phyloP scores from a whole-genome alignment of 345 rosid species.

The Psidium friedrichsthalianum region DNA sequence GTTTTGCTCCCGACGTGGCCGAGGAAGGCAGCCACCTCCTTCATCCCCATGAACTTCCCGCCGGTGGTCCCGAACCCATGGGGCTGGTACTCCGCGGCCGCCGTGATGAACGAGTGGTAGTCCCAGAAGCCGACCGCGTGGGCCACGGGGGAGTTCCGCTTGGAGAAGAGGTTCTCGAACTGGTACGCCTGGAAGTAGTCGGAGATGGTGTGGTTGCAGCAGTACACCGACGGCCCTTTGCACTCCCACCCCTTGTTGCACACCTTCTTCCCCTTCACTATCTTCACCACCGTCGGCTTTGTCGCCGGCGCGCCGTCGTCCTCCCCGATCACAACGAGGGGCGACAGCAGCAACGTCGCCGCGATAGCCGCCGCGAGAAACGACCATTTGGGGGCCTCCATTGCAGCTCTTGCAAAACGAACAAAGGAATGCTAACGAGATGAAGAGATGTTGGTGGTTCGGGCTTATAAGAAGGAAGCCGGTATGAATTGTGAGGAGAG shows the following conservation, averaged over 20 bases:
- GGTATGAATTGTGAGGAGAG: neutral
- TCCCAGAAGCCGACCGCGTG: constrained; percentile 77
- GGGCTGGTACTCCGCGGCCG: constrained; percentile 59
- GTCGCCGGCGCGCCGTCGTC: neutral
- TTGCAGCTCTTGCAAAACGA: neutral
- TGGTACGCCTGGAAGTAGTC: constrained; percentile 64
- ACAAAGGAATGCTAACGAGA: neutral
- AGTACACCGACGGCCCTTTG: constrained; percentile 44
- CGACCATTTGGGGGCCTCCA: constrained; percentile 23
- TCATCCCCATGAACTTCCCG: constrained; percentile 42
- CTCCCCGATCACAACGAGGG: neutral
- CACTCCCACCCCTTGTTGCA: constrained; percentile 80
- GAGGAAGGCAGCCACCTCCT: constrained; percentile 62
- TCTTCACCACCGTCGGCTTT: constrained; percentile 49
- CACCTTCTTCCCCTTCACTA: constrained; percentile 52
- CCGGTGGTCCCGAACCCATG: constrained; percentile 62
- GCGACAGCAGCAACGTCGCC: neutral
- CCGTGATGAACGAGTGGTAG: constrained; percentile 59
- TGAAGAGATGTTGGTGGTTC: neutral
- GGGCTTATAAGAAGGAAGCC: neutral
- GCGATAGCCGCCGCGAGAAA: neutral
- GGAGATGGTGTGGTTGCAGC: constrained; percentile 64
- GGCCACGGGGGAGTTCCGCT: constrained; percentile 66
- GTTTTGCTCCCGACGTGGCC: constrained; percentile 90
- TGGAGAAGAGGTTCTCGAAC: constrained; percentile 59